Evolutionary conservation across 2,329 filamentous ascomycete species (phyloP).

Genomic region (Coniochaeta sp.): DNA sequence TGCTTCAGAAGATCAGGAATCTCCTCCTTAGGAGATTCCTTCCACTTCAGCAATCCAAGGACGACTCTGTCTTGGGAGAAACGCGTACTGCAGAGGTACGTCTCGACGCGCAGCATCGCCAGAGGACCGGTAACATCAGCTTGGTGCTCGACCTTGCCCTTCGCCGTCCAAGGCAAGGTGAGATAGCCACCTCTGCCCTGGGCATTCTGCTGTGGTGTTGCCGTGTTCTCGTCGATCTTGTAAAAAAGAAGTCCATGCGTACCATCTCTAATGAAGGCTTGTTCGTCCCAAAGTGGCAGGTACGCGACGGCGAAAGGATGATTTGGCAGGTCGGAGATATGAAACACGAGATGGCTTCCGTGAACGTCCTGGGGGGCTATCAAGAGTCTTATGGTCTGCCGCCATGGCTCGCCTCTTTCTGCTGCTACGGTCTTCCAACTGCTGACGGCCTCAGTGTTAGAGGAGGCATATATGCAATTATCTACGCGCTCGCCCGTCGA

Average conservation of each 20-base stretch:
- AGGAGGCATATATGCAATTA: conserved; percentile 78
- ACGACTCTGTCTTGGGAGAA: conserved; percentile 90
- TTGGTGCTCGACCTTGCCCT: conserved; percentile 56
- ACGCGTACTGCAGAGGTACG: conserved; percentile 86
- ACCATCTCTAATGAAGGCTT: conserved; percentile 84
- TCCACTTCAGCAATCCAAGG: conserved; percentile 80
- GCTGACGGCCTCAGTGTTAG: conserved; percentile 69
- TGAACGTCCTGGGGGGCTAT: conserved; percentile 74
- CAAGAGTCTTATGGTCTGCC: conserved; percentile 75
- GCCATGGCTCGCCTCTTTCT: conserved; percentile 76
- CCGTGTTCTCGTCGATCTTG: conserved; percentile 85
- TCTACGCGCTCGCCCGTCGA: conserved; percentile 75
- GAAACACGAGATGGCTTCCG: conserved; percentile 80
- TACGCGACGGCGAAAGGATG: conserved; percentile 87
- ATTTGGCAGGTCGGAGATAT: conserved; percentile 76
- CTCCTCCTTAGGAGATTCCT: conserved; percentile 62
- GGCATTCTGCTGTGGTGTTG: conserved; percentile 51
- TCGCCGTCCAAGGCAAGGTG: conserved; percentile 69
- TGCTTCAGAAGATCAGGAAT: conserved; percentile 70
- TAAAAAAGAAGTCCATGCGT: conserved; percentile 76
- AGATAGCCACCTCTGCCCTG: conserved; percentile 81
- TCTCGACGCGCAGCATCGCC: conserved; percentile 70
- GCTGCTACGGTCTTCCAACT: conserved; percentile 83
- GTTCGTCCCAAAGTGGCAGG: conserved; percentile 87
- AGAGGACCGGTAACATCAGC: conserved; percentile 74